Evolutionary conservation across 2,329 filamentous ascomycete species (phyloP).

Genomic region (Colletotrichum cuscutae): DNA sequence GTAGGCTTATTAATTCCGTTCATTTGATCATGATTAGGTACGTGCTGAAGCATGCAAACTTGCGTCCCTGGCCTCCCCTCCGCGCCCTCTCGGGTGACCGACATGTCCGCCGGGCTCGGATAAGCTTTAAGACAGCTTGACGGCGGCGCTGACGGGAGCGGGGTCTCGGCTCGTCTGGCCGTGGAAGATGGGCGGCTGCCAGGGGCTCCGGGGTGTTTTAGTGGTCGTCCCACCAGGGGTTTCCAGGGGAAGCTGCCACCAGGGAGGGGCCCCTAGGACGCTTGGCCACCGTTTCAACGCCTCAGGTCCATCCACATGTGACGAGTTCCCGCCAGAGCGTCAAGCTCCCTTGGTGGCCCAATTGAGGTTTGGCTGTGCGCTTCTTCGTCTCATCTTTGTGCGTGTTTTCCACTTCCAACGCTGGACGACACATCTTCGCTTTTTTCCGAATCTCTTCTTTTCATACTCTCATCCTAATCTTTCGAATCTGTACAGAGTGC

Average conservation of each 20-base stretch:
- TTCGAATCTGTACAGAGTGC: slow-evolving; percentile 5
- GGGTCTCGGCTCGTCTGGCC: neutral
- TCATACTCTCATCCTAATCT: neutral
- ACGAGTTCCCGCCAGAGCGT: slow-evolving; percentile 22
- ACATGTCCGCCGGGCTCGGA: slow-evolving; percentile 22
- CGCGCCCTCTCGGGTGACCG: slow-evolving; percentile 1
- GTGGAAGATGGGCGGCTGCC: slow-evolving; percentile 8
- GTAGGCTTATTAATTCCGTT: neutral
- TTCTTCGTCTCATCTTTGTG: slow-evolving; percentile 31
- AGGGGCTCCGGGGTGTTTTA: slow-evolving; percentile 23
- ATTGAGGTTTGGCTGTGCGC: slow-evolving; percentile 11
- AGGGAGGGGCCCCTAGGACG: slow-evolving; percentile 21
- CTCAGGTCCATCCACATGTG: slow-evolving; percentile 32
- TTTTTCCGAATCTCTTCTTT: neutral
- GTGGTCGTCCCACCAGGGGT: slow-evolving; percentile 17
- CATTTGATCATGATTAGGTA: too few relatives aligned
- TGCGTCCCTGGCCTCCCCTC: neutral
- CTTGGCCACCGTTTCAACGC: slow-evolving; percentile 33
- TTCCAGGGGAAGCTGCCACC: slow-evolving; percentile 26
- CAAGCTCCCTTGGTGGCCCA: slow-evolving; percentile 25
- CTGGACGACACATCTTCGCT: slow-evolving; percentile 31
- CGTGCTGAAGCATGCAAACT: neutral
- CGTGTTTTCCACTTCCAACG: slow-evolving; percentile 12
- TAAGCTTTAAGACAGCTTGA: neutral
- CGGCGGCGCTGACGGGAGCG: slow-evolving; percentile 1